phyloP scores from a whole-genome alignment of 371 early-diverging fungal species.

The Blakeslea trispora region DNA sequence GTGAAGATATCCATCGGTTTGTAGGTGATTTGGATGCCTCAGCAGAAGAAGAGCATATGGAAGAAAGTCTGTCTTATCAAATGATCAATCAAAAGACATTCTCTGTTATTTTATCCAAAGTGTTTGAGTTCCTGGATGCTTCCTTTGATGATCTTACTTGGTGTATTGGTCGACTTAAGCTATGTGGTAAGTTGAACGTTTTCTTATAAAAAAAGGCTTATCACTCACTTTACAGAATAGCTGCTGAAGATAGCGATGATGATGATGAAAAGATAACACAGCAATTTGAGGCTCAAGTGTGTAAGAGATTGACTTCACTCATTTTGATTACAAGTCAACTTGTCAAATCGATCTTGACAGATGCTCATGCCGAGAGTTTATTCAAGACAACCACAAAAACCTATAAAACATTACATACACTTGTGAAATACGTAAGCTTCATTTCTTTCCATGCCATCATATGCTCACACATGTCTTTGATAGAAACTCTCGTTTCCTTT shows the following conservation, averaged over 20 bases:
- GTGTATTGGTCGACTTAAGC: slow-evolving; percentile 42
- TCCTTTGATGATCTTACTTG: slow-evolving; percentile 49
- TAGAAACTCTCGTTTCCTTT: slow-evolving; percentile 42
- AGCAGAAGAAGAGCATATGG: slow-evolving; percentile 15
- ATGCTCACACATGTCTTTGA: too few species aligned
- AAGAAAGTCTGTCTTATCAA: slow-evolving; percentile 17
- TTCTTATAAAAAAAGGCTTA: too few species aligned
- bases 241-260: slow-evolving; percentile 5
- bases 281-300: slow-evolving; percentile 36
- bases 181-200: slow-evolving; percentile 23
- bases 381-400: slow-evolving; percentile 43
- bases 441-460: too few species aligned
- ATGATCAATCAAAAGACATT: slow-evolving; percentile 46
- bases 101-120: slow-evolving; percentile 18
- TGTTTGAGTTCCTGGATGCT: slow-evolving; percentile 44
- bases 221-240: too few species aligned
- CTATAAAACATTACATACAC: slow-evolving; percentile 41
- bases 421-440: slow-evolving; percentile 57
- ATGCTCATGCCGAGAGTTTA: slow-evolving; percentile 40
- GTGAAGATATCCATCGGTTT: slow-evolving; percentile 36
- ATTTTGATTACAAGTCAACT: slow-evolving; percentile 34
- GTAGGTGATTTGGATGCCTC: slow-evolving; percentile 36
- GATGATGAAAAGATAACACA: slow-evolving; percentile 14
- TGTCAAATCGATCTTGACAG: slow-evolving; percentile 33
- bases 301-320: slow-evolving; percentile 26